Base-by-base conservation (phyloP, 2,329 filamentous ascomycete genomes). In the Fusarium secorum region DNA sequence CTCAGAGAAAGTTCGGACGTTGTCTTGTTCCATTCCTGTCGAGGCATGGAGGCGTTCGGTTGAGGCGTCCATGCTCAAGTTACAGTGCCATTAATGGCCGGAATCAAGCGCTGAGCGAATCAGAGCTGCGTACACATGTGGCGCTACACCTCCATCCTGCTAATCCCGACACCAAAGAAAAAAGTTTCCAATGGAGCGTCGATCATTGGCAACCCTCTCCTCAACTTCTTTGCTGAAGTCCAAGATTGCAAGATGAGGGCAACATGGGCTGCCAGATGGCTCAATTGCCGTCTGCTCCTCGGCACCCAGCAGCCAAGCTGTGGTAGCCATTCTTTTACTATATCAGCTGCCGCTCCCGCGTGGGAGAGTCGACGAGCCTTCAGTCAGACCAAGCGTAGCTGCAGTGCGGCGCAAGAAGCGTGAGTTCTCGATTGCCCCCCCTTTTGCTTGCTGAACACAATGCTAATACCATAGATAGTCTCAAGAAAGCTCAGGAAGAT, bases 401-500 rank as follows among this genome's bases (percentile, higher is more conserved):
- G 76, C 48, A 78, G 70, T 55, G 82, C 81, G 60, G 83, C 82
- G 44, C 81, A 83, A 66, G 82, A 83, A 76, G 82, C 82, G 82
- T 83, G 76, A 72, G 80, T 42, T 30, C 32, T 39, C 39, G 45
- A 71, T 68, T 41, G 48, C 36, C 28, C 45, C 41, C 38, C 48
- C 36, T 26, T 32, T 54, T 22, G 22, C 20, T 42, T 32, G 24
- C 32, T 35, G 51, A 54, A 60, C 26, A 55, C n/a, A 18, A 64
- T 55, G 39, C 73, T 76, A 22, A 76, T 68, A 42, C 41, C 42
- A 18, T 54, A 38, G 39, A 17, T 33, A 83, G 81, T 58, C 78
- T 89, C 68, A 85, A 83, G 73, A 85, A 87, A 68, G 85, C 87
- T 11, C 85, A 88, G 72, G 84, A 88, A 54, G 85, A 86, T 60